phyloP scores from a whole-genome alignment of 2,329 filamentous ascomycete genomes.

The Coniochaeta sp. region DNA sequence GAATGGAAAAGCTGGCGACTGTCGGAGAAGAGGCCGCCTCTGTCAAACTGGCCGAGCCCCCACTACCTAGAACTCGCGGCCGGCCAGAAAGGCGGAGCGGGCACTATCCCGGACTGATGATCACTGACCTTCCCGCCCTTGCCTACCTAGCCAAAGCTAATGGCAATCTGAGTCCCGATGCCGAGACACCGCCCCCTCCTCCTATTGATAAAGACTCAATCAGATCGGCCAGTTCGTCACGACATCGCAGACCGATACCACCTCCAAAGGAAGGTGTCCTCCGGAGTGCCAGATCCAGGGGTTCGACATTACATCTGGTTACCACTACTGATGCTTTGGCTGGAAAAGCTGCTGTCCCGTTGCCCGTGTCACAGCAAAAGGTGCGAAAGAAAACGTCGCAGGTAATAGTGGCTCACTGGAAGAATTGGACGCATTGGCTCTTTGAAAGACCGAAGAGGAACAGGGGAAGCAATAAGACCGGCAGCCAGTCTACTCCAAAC shows the following conservation, averaged over 20 bases:
- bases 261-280: constrained; percentile 77
- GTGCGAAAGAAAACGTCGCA: constrained; percentile 50
- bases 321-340: constrained; percentile 50
- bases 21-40: constrained; percentile 66
- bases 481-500: constrained; percentile 53
- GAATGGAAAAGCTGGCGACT: constrained; percentile 73
- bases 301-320: constrained; percentile 81
- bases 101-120: constrained; percentile 53
- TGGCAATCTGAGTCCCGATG: constrained; percentile 33
- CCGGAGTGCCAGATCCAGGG: constrained; percentile 63
- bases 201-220: constrained; percentile 74
- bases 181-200: constrained; percentile 59
- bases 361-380: constrained; percentile 28
- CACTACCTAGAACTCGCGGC: constrained; percentile 62
- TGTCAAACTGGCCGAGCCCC: constrained; percentile 33
- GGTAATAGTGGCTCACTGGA: constrained; percentile 53
- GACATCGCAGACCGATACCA: constrained; percentile 65
- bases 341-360: constrained; percentile 15
- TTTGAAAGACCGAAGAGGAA: constrained; percentile 49
- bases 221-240: constrained; percentile 68
- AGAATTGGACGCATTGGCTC: constrained; percentile 58
- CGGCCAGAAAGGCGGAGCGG: constrained; percentile 69
- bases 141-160: constrained; percentile 49
- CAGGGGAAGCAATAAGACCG: constrained; percentile 38
- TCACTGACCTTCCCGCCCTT: constrained; percentile 70